Conservation (phyloP, 140 eudicot species). For the Senecio squalidus region DNA sequence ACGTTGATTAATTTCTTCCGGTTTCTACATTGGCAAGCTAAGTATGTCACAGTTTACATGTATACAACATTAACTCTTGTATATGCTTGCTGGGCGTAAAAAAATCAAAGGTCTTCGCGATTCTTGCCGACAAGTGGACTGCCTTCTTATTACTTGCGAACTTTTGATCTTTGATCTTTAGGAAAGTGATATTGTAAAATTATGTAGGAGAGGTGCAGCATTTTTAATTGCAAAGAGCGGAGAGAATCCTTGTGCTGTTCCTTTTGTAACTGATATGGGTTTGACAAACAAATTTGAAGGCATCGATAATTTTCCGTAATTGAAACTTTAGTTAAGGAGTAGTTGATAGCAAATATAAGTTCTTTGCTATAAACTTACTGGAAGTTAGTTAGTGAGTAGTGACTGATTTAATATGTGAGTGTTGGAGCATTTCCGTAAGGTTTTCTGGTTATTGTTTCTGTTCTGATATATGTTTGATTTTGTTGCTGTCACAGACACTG, state of each 20-base stretch:
- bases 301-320: background rate
- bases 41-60: background rate
- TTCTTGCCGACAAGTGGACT: background rate
- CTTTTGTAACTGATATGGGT: background rate
- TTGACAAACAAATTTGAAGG: background rate
- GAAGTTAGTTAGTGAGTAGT: background rate
- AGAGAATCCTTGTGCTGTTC: background rate
- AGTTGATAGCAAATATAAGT: background rate
- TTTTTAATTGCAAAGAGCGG: background rate
- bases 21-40: background rate
- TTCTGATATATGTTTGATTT: too few species aligned
- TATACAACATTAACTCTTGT: background rate
- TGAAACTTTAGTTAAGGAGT: background rate
- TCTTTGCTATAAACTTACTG: background rate
- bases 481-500: too few species aligned
- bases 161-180: background rate
- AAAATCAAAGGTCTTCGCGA: background rate
- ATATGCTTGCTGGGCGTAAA: background rate
- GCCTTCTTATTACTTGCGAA: background rate
- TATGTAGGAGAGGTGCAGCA: background rate
- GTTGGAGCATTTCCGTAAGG: background rate
- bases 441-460: background rate
- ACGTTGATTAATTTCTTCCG: constrained; percentile 38
- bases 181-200: background rate
- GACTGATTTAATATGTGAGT: background rate